Base-by-base conservation (phyloP, 257 asterid species). In the Striga asiatica region DNA sequence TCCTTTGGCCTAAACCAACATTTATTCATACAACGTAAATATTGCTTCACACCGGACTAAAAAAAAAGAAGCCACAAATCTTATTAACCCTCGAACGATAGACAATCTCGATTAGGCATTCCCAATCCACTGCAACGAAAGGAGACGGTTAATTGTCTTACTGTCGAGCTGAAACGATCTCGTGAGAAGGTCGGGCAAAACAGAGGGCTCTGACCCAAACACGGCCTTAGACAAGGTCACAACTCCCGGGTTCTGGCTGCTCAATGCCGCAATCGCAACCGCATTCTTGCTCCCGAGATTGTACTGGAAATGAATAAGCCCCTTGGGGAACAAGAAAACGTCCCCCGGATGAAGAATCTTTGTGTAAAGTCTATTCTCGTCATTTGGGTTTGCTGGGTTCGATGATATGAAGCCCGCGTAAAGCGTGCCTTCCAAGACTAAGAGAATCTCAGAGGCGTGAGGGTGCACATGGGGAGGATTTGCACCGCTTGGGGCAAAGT, bases 381-480 rank as follows among this genome's bases (percentile, higher is more conserved):
- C 75, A 31, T 68, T 73, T 0, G 79, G n/a, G n/a, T n/a, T n/a
- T n/a, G n/a, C n/a, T n/a, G n/a, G n/a, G n/a, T n/a, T n/a, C 2
- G 85, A 76, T 3, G 83, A 73, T 6, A 81, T 60, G 29, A 81
- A 73, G 2, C 79, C 89, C 0, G 85, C 81, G n/a, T 50, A 42
- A 1, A 81, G 45, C 0, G 68, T 42, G 16, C 89, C 89, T 37
- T 76, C 43, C 3, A 61, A 37, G 3, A 78, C 81, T 5, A 78
- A 46, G 8, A 81, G 64, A 37, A 78, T 4, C 32, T 80, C 83
- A 13, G 77, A 64, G 16, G 56, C 83, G 0, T 71, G 79, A 1
- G 85, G 89, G 54, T 75, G 89, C 8, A 79, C 76, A 73, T 78
- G 89, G 27, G 78, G 46, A 32, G 89, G 89, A 2, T 73, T 54